phyloP scores from a whole-genome alignment of 2,329 filamentous ascomycete genomes.

The Dryadomyces quercivorus region DNA sequence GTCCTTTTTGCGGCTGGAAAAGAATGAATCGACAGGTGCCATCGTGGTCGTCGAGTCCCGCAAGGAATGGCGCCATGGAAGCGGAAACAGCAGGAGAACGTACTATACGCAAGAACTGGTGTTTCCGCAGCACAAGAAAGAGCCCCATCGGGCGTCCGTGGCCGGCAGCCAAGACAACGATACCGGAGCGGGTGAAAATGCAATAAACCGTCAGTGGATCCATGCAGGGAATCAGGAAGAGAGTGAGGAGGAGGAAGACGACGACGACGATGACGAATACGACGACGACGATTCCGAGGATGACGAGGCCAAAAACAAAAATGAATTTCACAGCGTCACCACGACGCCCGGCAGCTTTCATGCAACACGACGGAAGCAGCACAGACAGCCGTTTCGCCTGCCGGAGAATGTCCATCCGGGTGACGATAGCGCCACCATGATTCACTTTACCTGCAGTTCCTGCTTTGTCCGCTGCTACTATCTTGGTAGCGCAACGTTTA shows the following conservation, averaged over 20 bases:
- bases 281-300: background rate
- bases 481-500: slow-evolving; percentile 36
- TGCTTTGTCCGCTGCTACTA: slow-evolving; percentile 45
- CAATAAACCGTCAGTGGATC: background rate
- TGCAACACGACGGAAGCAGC: no score
- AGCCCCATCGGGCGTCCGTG: background rate
- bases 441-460: slow-evolving; percentile 37
- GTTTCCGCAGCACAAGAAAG: slow-evolving; percentile 18
- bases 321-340: background rate
- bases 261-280: background rate
- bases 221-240: background rate
- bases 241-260: background rate
- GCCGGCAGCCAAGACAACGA: no score
- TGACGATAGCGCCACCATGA: slow-evolving; percentile 26
- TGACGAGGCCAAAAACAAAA: background rate
- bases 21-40: slow-evolving; percentile 44
- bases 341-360: no score
- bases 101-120: slow-evolving; percentile 50
- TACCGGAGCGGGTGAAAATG: no score
- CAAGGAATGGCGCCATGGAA: slow-evolving; percentile 46
- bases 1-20: slow-evolving; percentile 51
- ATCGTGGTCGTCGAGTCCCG: slow-evolving; percentile 55
- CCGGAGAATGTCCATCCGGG: slow-evolving; percentile 35
- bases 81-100: slow-evolving; percentile 46
- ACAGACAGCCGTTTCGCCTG: background rate